Evolutionary conservation across 2,329 filamentous ascomycete species (phyloP).

Genomic region (Calonectria pseudoreteaudii): DNA sequence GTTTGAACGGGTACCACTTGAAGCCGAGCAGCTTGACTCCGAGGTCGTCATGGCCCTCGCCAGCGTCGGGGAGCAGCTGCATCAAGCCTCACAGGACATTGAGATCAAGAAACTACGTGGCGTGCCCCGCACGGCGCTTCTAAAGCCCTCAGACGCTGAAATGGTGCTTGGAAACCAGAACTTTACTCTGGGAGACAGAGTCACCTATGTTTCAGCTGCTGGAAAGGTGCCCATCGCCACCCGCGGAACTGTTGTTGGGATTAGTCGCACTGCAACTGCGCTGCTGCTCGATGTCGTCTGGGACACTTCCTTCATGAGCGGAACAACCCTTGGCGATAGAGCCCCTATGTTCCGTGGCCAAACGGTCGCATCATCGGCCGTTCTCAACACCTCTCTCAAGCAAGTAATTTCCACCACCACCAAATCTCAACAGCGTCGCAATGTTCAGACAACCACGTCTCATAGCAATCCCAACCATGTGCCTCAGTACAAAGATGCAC

Average conservation of each 20-base stretch:
- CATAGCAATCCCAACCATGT: slow-evolving; percentile 65
- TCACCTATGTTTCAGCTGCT: slow-evolving; percentile 92
- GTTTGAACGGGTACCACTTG: slow-evolving; percentile 94
- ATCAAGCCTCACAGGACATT: slow-evolving; percentile 62
- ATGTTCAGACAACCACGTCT: slow-evolving; percentile 59
- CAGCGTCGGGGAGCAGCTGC: slow-evolving; percentile 74
- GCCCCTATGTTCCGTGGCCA: slow-evolving; percentile 95
- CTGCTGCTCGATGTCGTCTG: slow-evolving; percentile 92
- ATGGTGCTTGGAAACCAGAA: slow-evolving; percentile 87
- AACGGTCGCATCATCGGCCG: slow-evolving; percentile 87
- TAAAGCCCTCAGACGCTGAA: slow-evolving; percentile 97
- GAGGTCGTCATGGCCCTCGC: slow-evolving; percentile 87
- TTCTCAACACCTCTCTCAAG: slow-evolving; percentile 86
- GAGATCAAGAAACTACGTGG: slow-evolving; percentile 78
- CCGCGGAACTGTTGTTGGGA: slow-evolving; percentile 92
- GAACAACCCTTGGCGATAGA: slow-evolving; percentile 88
- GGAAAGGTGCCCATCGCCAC: slow-evolving; percentile 95
- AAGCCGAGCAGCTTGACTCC: slow-evolving; percentile 96
- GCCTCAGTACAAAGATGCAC: slow-evolving; percentile 71
- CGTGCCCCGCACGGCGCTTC: slow-evolving; percentile 86
- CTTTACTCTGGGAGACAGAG: slow-evolving; percentile 87
- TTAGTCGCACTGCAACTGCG: slow-evolving; percentile 87
- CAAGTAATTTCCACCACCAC: slow-evolving; percentile 80
- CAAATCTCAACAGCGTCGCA: slow-evolving; percentile 62
- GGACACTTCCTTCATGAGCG: slow-evolving; percentile 96